A percentile compares a stretch with the other conserved stretches of the same genome.
Evolutionary conservation across 208 protist species (phyloP).

Genomic region (Trypanosoma lewisi): DNA sequence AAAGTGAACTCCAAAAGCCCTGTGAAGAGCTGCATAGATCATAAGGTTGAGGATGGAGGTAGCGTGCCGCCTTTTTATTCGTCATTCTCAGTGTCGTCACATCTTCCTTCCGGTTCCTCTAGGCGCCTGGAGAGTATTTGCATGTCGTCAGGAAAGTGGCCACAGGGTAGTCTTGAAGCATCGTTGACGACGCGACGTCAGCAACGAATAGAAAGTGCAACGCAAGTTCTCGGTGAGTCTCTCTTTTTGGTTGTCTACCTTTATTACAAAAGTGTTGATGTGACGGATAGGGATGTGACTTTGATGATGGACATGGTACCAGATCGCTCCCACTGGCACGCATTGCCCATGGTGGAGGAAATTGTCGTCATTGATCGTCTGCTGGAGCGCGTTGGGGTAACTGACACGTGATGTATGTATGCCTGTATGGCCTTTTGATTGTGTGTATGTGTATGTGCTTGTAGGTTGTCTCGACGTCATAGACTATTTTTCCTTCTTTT

Average conservation of each 20-base stretch:
- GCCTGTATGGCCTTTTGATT: not conserved
- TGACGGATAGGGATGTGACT: slow-evolving; percentile 51
- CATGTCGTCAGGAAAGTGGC: too few species aligned
- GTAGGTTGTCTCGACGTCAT: slow-evolving; percentile 5
- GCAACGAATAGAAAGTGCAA: slow-evolving; percentile 27
- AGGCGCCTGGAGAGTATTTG: too few species aligned
- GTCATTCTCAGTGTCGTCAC: not conserved
- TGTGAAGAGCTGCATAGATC: not conserved
- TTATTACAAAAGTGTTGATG: slow-evolving; percentile 56
- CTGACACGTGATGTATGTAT: not conserved
- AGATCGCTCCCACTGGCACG: slow-evolving; percentile 51
- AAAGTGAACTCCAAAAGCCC: not conserved
- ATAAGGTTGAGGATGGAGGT: not conserved
- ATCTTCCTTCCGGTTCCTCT: too few species aligned
- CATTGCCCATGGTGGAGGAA: slow-evolving; percentile 71
- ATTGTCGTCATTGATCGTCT: slow-evolving; percentile 72
- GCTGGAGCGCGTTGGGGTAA: slow-evolving; percentile 28
- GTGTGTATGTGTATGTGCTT: slow-evolving; percentile 5
- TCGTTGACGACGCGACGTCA: slow-evolving; percentile 43
- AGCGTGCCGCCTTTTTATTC: not conserved
- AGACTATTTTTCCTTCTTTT: slow-evolving; percentile 1
- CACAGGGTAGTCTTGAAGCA: slow-evolving; percentile 11
- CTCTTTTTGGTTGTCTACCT: slow-evolving; percentile 54
- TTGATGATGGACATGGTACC: slow-evolving; percentile 67
- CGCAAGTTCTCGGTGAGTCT: slow-evolving; percentile 26